Evolutionary conservation across 306 rosid genomes (phyloP), one percentile per base, ranked within the genome.

Genomic region (Corylus avellana): DNA sequence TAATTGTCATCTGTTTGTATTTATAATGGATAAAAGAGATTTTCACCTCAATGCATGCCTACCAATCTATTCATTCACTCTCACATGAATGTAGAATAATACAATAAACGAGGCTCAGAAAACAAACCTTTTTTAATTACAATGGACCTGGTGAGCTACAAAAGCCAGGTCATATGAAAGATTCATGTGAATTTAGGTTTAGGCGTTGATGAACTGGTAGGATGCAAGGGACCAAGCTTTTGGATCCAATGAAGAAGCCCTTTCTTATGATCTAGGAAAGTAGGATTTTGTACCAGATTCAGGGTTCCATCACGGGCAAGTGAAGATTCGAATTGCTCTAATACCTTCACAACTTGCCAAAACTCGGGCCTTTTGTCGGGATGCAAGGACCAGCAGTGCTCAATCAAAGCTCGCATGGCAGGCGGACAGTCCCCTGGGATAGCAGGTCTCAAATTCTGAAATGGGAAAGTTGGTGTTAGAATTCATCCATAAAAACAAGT

Each of bases 241-340:
- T 96, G 98, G 78, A 96, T 89, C 94, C 97, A 93, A 83, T 91
- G 98, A 72, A 56, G 91, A 37, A 93, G 92, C 47, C 94, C 92
- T 88, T 96, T 96, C 91, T 91, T 96, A 48, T 91, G 91, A 80
- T 96, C 99, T 20, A 85, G 93, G 83, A 76, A 76, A 80, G 58
- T 62, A 12, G 57, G 85, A 79, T 71, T 89, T 58, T 80, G 88
- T 68, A 84, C 78, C 56, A 91, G 82, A 71, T 80, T 78, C 75
- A 96, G 69, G 1, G 93, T 89, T 79, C 97, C 97, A 46, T 96
- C 90, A 16, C 61, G 85, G 25, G 88, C 89, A 80, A 96, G 80
- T 3, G 98, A 96, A 53, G 91, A 69, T 76, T 96, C 81, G 58
- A 96, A 90, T 78, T 90, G 88, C 85, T 93, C 96, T n/a, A 96